Evolutionary conservation across 2,329 filamentous ascomycete species (phyloP), one percentile per base, ranked within the genome.

Genomic region (Leptographium lundbergii): DNA sequence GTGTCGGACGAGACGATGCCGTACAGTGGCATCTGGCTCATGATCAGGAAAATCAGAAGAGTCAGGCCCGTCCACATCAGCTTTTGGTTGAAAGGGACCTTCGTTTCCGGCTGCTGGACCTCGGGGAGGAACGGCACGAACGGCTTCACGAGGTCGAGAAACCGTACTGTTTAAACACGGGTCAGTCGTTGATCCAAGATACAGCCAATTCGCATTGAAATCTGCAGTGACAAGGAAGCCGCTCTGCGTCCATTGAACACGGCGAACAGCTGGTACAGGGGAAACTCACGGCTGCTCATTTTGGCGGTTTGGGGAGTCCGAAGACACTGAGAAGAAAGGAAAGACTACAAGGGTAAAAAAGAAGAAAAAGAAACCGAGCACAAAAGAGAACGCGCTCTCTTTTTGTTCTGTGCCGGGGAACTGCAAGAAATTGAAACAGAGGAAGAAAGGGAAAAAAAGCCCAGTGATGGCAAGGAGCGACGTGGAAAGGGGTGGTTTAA

Each of bases 21-120:
- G 78, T 99, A 99, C 63, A 94, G 79, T 65, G 94, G 91, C 94
- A 99, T 97, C 80, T 96, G 94, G 79, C 91, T 96, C 94, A 99
- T 99, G 76, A 99, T 91, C 82, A 99, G 80, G 85, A 99, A 99
- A 79, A 97, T 95, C 74, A 99, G 81, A 68, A 99, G 84, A 65
- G 94, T 97, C 73, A 92, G 85, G 73, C 87, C 89, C 66, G 89
- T 94, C 89, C 89, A 94, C 89, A 92, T 92, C 80, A 94, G 78
- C 81, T 92, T 91, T 77, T 97, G 94, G 82, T 97, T 95, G 86
- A 99, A 99, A 67, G 91, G 90, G 61, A 96, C 87, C 81, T 96
- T 97, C 74, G 91, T 96, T 80, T 99, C 94, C 68, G 94, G 94
- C 72, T 95, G 88, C 79, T 92, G 88, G 77, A 99, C 94, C 87